Evolutionary conservation across 352 stramenopile genomes (phyloP).

Genomic region (Aphanomyces cochlioides): DNA sequence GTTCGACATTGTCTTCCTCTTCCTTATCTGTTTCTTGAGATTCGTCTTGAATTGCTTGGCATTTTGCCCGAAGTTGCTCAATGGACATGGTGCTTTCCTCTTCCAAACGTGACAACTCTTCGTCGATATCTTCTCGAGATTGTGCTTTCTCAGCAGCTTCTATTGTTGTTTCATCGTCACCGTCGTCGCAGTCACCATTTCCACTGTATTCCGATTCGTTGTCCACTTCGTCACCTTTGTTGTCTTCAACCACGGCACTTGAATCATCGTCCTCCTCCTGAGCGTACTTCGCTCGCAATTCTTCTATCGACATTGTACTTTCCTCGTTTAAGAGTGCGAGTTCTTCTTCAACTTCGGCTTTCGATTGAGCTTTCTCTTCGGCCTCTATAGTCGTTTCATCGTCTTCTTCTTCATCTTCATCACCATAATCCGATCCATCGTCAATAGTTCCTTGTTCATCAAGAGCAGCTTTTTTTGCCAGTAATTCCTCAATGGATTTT

Average conservation of each 20-base stretch:
- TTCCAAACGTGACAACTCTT: not conserved
- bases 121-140: not conserved
- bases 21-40: not conserved
- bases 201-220: constrained; percentile 19
- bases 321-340: constrained; percentile 75
- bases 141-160: constrained; percentile 19
- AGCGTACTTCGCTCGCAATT: constrained; percentile 71
- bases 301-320: constrained; percentile 83
- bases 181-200: not conserved
- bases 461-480: constrained; percentile 47
- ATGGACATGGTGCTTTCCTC: not conserved
- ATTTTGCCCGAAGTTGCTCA: constrained; percentile 15
- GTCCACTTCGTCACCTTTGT: constrained; percentile 12
- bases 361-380: constrained; percentile 47
- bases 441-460: not conserved
- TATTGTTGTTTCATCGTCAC: constrained; percentile 31
- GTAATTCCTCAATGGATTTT: constrained; percentile 87
- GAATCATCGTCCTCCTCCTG: not conserved
- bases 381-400: constrained; percentile 79
- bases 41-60: not conserved
- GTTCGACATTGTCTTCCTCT: constrained; percentile 6
- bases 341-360: constrained; percentile 54
- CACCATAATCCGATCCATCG: constrained; percentile 39
- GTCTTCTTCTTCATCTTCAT: constrained; percentile 41
- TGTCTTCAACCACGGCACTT: constrained; percentile 14